Base-by-base conservation (phyloP, 768 basidiomycete genomes). In the Lentinula raphanica region DNA sequence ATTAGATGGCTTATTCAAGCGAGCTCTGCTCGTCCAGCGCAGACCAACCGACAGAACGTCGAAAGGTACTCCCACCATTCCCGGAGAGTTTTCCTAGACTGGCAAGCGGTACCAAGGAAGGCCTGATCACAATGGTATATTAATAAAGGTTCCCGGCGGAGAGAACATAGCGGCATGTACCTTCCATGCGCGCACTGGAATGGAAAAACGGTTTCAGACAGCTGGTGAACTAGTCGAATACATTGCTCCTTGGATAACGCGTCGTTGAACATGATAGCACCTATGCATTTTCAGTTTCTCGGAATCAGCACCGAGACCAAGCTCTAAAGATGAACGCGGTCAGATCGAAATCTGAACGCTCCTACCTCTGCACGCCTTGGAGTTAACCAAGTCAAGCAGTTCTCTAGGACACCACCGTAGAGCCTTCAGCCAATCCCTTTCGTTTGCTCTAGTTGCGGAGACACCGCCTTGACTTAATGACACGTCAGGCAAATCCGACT, bases 251-350 rank as follows among this genome's bases (percentile, higher is more conserved):
- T 55, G 13, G 76, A 82, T 49, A 99, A 76, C 0, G 76, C 59
- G 68, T 98, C 95, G 63, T 95, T 95, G 77, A 97, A 97, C 94
- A 98, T 97, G 70, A 97, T 91, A 2, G 96, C 95, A 54, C 95
- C 94, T 97, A 68, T 35, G 21, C 51, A 50, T 11, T 6, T 44
- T 45, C 49, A 9, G 23, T 8, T 19, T 36, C 51, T 53, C 51
- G 51, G 35, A 25, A 53, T 53, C 23, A 53, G 35, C 36, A 53
- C 35, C 38, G 51, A 39, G 23, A 39, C 23, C 11, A n/a, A 44
- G 51, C 51, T 15, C 27, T 35, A 44, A 25, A 11, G 13, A n/a
- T 42, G 32, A 42, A 44, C 53, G 21, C 29, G 35, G 44, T 21
- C 31, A 40, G 42, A 49, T 19, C 28, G 48, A 36, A 51, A 66